A percentile compares a stretch with the other conserved stretches of the same genome.
phyloP scores from a whole-genome alignment of 768 basidiomycete species.

The Boletus edulis region DNA sequence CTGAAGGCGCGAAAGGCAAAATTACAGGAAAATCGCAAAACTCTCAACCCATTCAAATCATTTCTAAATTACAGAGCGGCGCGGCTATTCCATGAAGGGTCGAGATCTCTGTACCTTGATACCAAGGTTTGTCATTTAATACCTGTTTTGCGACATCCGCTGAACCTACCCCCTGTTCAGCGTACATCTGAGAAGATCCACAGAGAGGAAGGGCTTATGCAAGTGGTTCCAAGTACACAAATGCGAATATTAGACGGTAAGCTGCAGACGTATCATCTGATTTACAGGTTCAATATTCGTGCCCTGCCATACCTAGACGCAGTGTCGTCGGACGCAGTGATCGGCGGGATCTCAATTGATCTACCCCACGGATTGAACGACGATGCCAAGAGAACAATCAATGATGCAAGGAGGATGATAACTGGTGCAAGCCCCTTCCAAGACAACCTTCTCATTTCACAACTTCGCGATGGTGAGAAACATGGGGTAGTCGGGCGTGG shows the following conservation, averaged over 20 bases:
- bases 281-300: not conserved
- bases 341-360: not conserved
- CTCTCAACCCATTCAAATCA: conserved; percentile 1
- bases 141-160: too few species aligned
- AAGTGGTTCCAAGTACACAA: not conserved
- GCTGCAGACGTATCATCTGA: too few species aligned
- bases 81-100: not conserved
- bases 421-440: not conserved
- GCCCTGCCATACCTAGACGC: not conserved
- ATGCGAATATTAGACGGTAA: not conserved
- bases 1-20: not conserved
- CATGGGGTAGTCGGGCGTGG: not conserved
- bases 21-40: not conserved
- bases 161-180: not conserved
- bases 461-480: not conserved
- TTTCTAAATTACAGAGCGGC: not conserved
- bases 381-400: not conserved
- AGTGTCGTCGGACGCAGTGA: not conserved
- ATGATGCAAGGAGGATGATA: not conserved
- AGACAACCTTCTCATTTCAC: not conserved
- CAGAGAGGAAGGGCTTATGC: not conserved
- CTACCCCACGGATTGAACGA: not conserved
- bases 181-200: not conserved
- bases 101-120: too few species aligned
- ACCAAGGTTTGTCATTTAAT: too few species aligned